Percentiles rank a stretch among this genome's conserved stretches.
Conservation (phyloP, 106 monocot genomes). For the Dendrobium officinale region DNA sequence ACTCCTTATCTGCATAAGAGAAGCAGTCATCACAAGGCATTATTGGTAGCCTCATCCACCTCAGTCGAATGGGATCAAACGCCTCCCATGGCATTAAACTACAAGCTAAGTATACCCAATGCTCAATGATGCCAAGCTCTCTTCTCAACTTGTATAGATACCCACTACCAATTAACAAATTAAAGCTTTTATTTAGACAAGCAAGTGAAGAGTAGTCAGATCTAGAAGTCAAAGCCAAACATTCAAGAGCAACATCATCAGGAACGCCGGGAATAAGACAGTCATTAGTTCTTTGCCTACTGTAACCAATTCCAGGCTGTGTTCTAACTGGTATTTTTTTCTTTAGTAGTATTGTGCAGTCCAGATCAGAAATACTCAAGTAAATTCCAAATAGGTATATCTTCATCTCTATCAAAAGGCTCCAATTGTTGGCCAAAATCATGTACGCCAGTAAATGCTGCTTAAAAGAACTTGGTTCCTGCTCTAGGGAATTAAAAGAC, state of each 20-base stretch:
- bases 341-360: slow-evolving; percentile 8
- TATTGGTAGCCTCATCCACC: slow-evolving; percentile 71
- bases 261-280: slow-evolving; percentile 49
- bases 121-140: slow-evolving; percentile 48
- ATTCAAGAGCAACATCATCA: slow-evolving; percentile 59
- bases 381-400: slow-evolving; percentile 11
- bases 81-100: slow-evolving; percentile 79
- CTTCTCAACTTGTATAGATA: slow-evolving; percentile 66
- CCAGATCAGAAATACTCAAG: slow-evolving; percentile 12
- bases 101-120: slow-evolving; percentile 72
- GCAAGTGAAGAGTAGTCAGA: slow-evolving; percentile 73
- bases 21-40: slow-evolving; percentile 90
- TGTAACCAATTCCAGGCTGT: slow-evolving; percentile 16
- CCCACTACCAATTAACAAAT: slow-evolving; percentile 44
- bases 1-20: slow-evolving; percentile 77
- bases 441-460: slow-evolving; percentile 37
- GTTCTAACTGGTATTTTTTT: slow-evolving; percentile 12
- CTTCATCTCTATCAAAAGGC: slow-evolving; percentile 18
- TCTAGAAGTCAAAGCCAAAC: slow-evolving; percentile 48
- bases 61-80: slow-evolving; percentile 51
- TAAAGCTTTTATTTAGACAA: slow-evolving; percentile 54
- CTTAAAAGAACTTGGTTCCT: slow-evolving; percentile 26
- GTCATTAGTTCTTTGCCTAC: slow-evolving; percentile 33
- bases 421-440: slow-evolving; percentile 30
- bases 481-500: slow-evolving; percentile 18